These are phyloP conservation scores for Agarophyton chilense DNA, from an alignment of 23 red algal genomes.

Conservation along the genomic window DNA sequence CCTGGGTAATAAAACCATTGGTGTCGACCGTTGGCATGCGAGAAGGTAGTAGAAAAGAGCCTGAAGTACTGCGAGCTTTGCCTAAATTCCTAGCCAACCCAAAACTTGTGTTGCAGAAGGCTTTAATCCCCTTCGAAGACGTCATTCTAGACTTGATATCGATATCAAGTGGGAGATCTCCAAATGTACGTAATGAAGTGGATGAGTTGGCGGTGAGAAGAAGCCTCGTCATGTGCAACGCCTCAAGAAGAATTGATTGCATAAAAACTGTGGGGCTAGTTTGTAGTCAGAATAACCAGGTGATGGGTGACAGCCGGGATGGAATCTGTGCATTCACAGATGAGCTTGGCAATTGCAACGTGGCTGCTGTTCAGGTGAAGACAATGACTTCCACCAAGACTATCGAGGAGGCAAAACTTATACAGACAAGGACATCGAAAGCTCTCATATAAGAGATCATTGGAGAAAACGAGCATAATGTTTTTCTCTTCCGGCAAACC, in stretches of 20 bases:
- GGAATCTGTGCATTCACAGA: not conserved
- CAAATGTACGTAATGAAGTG: too few relatives aligned
- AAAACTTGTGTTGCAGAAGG: too few relatives aligned
- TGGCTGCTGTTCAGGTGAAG: slow-evolving; percentile 3
- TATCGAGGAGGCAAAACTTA: not conserved
- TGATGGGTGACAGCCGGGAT: slow-evolving; percentile 29
- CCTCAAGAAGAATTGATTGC: too few relatives aligned
- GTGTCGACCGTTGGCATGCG: not conserved
- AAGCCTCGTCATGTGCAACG: too few relatives aligned
- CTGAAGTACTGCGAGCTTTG: not conserved
- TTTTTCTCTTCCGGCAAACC: not conserved
- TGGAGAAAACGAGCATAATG: not conserved
- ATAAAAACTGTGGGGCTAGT: not conserved
- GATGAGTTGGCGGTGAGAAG: too few relatives aligned
- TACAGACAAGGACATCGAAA: not conserved
- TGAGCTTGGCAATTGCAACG: not conserved
- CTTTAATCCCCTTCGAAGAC: too few relatives aligned
- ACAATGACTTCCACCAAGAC: slow-evolving; percentile 1
- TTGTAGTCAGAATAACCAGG: not conserved
- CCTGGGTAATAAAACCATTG: slow-evolving; percentile 22
- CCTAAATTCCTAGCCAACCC: not conserved
- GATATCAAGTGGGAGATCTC: not conserved
- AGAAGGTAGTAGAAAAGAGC: slow-evolving; percentile 16
- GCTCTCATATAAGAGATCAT: not conserved
- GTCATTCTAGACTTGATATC: not conserved